Conservation (phyloP, 1,139 yeast genomes). For the Casaregolazyma suthepensis region DNA sequence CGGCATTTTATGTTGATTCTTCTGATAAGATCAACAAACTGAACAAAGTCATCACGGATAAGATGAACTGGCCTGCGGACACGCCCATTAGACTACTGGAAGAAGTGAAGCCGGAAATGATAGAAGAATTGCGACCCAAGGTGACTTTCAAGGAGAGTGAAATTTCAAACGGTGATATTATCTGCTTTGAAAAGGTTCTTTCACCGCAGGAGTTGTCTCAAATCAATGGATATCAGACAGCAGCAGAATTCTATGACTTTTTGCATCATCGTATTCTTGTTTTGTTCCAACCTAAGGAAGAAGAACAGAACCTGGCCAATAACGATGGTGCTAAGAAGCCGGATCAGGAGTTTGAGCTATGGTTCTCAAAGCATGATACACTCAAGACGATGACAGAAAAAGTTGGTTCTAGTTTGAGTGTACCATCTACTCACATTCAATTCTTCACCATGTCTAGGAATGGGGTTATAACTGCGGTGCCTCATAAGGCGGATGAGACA, state of each 20-base stretch:
- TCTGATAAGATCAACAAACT: conserved; percentile 44
- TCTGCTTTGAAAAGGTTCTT: conserved; percentile 47
- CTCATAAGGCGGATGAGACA: conserved; percentile 23
- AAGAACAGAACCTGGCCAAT: conserved; percentile 25
- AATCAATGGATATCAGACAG: conserved; percentile 28
- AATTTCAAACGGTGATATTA: conserved; percentile 71
- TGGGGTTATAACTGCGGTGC: conserved; percentile 21
- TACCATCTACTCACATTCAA: conserved; percentile 60
- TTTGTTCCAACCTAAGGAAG: conserved; percentile 52
- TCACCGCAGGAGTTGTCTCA: conserved; percentile 18
- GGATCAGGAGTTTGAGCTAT: conserved; percentile 45
- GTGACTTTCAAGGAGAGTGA: conserved; percentile 57
- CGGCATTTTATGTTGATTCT: conserved; percentile 54
- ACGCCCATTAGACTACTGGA: conserved; percentile 51
- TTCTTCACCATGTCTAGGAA: conserved; percentile 38
- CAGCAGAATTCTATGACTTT: conserved; percentile 55
- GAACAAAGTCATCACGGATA: conserved; percentile 38
- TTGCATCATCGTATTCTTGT: conserved; percentile 64
- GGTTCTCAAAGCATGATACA: conserved; percentile 59
- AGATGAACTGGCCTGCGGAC: conserved; percentile 41
- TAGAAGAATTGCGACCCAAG: conserved; percentile 45
- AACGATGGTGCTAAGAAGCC: conserved; percentile 38
- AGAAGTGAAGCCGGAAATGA: conserved; percentile 61
- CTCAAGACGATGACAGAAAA: conserved; percentile 56
- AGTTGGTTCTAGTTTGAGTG: conserved; percentile 48